phyloP scores from a whole-genome alignment of 441 rosid genomes.

The Brassica balearica region DNA sequence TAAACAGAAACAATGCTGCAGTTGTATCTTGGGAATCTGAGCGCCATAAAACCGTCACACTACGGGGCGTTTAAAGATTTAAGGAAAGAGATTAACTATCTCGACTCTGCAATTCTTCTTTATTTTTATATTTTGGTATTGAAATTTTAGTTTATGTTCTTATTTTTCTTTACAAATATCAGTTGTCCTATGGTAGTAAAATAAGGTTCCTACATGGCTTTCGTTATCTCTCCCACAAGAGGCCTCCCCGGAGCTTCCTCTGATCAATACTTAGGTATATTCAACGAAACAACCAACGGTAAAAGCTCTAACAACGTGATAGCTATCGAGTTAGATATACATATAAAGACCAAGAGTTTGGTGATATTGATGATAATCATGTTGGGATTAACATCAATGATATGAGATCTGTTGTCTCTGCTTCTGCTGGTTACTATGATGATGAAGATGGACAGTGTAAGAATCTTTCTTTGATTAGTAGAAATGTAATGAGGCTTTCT shows the following conservation, averaged over 20 bases:
- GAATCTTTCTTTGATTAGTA: slow-evolving; percentile 42
- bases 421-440: slow-evolving; percentile 44
- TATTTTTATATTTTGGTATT: too few species aligned
- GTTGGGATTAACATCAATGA: slow-evolving; percentile 50
- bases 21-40: too few species aligned
- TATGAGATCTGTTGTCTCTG: slow-evolving; percentile 35
- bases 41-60: too few species aligned
- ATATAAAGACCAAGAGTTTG: slow-evolving; percentile 39
- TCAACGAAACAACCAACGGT: slow-evolving; percentile 63
- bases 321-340: slow-evolving; percentile 52
- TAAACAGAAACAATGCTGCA: too few species aligned
- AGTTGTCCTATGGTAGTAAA: too few species aligned
- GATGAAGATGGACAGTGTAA: slow-evolving; percentile 23
- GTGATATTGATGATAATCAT: slow-evolving; percentile 51
- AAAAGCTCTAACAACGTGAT: slow-evolving; percentile 53
- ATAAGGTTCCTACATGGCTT: slow-evolving; percentile 44
- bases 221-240: slow-evolving; percentile 59
- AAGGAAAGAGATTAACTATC: too few species aligned
- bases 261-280: slow-evolving; percentile 76
- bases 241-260: slow-evolving; percentile 54
- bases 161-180: too few species aligned
- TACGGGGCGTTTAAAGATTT: too few species aligned
- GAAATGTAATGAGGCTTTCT: slow-evolving; percentile 39
- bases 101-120: too few species aligned
- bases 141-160: too few species aligned